These are phyloP conservation scores for Colletotrichum falcatum DNA, from an alignment of 2,329 filamentous ascomycete genomes.

Conservation along the genomic window DNA sequence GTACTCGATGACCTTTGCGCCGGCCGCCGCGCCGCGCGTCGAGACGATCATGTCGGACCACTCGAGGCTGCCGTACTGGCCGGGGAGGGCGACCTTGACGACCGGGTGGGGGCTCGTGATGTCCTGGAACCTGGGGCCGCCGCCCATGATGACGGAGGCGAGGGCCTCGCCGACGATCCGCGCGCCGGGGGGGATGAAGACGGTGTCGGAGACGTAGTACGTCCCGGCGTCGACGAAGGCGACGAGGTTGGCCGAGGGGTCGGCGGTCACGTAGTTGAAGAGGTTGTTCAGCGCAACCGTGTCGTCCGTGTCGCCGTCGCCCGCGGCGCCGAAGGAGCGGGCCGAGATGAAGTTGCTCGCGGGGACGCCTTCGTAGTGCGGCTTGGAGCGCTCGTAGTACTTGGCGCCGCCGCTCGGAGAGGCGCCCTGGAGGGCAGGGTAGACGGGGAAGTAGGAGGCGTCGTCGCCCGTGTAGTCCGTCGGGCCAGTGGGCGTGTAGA, in stretches of 20 bases:
- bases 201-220: conserved; percentile 69
- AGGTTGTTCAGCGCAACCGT: conserved; percentile 76
- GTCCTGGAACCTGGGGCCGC: conserved; percentile 67
- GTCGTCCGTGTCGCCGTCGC: conserved; percentile 81
- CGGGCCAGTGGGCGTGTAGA: conserved; percentile 65
- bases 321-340: conserved; percentile 74
- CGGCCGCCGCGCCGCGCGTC: conserved; percentile 74
- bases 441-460: conserved; percentile 61
- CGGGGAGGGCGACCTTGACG: conserved; percentile 72
- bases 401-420: conserved; percentile 51
- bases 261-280: conserved; percentile 64
- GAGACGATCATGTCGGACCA: conserved; percentile 79
- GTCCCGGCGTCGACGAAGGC: conserved; percentile 72
- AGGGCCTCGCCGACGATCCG: conserved; percentile 72
- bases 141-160: conserved; percentile 65
- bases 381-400: conserved; percentile 81
- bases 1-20: conserved; percentile 79
- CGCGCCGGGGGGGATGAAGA: conserved; percentile 60
- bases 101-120: conserved; percentile 71
- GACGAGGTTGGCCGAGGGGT: conserved; percentile 58
- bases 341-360: conserved; percentile 75
- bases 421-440: conserved; percentile 60
- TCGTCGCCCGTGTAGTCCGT: conserved; percentile 61
- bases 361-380: conserved; percentile 74
- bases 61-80: conserved; percentile 75